A percentile compares a stretch with the other conserved stretches of the same genome.
Evolutionary conservation across 495 filamentous ascomycete genomes (phyloP).

Genomic region (Penicillium lagena): DNA sequence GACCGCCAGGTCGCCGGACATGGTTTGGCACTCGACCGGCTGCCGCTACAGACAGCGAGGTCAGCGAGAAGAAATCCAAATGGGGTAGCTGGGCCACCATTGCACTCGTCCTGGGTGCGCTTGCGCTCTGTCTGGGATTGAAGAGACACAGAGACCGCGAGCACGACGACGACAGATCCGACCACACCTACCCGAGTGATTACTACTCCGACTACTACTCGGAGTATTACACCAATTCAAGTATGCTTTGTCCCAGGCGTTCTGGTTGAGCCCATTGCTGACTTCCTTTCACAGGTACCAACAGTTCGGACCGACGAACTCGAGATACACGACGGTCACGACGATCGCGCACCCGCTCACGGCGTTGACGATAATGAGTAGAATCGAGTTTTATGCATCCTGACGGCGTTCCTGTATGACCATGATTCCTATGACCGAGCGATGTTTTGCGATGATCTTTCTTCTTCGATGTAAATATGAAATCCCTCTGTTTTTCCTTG

Average conservation of each 20-base stretch:
- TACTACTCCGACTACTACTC: conserved; percentile 33
- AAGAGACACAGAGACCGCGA: conserved; percentile 54
- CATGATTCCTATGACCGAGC: conserved; percentile 20
- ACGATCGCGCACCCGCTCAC: conserved; percentile 30
- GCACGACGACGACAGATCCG: conserved; percentile 37
- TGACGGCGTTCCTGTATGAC: conserved; percentile 27
- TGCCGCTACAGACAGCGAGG: conserved; percentile 31
- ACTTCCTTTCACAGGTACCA: conserved; percentile 31
- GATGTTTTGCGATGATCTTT: conserved; percentile 5
- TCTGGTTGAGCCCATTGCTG: neutral
- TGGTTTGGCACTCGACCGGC: conserved; percentile 65
- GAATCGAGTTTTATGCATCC: conserved; percentile 15
- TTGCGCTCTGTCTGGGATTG: conserved; percentile 71
- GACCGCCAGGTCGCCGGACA: conserved; percentile 47
- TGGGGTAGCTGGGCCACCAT: conserved; percentile 51
- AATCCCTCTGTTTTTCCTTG: conserved; percentile 2
- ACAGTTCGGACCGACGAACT: conserved; percentile 45
- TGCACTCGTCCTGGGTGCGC: conserved; percentile 54
- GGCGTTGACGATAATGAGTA: conserved; percentile 16
- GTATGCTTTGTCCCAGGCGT: conserved; percentile 22
- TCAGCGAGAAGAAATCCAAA: conserved; percentile 49
- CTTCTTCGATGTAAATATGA: conserved; percentile 15
- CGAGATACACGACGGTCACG: conserved; percentile 39
- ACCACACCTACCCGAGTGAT: conserved; percentile 34
- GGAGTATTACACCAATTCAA: conserved; percentile 34